These are phyloP conservation scores for Theobroma cacao DNA, from an alignment of 345 rosid genomes.

Conservation along the genomic window DNA sequence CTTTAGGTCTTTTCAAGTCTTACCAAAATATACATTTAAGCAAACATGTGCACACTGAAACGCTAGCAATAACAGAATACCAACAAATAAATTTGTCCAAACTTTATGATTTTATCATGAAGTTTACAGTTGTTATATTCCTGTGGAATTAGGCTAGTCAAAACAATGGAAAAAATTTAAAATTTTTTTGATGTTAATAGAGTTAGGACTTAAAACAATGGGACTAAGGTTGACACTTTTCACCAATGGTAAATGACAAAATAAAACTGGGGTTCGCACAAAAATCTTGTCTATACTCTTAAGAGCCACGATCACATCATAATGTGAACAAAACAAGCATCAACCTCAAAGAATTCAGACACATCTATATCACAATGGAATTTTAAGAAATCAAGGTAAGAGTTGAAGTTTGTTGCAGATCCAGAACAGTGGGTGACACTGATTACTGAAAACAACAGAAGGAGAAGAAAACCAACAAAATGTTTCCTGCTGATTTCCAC, in stretches of 20 bases:
- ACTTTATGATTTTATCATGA: neutral
- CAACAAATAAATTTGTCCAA: neutral
- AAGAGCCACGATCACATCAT: neutral
- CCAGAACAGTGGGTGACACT: neutral
- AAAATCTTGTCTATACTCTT: neutral
- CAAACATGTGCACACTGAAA: neutral
- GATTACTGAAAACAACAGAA: neutral
- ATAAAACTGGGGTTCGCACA: neutral
- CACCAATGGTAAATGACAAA: neutral
- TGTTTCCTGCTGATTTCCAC: neutral
- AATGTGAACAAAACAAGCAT: neutral
- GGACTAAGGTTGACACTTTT: neutral
- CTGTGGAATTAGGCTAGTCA: neutral
- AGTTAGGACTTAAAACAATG: neutral
- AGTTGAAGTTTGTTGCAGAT: neutral
- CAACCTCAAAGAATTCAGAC: neutral
- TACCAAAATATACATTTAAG: neutral
- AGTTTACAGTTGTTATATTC: neutral
- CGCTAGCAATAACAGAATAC: neutral
- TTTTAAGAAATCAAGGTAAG: neutral
- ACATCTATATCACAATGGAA: neutral
- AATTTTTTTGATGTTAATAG: neutral
- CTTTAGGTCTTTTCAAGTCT: neutral
- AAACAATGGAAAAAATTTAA: neutral
- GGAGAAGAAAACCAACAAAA: neutral